These are phyloP conservation scores for Aspergillus alliaceus DNA, from an alignment of 2,329 filamentous ascomycete genomes.

Conservation along the genomic window DNA sequence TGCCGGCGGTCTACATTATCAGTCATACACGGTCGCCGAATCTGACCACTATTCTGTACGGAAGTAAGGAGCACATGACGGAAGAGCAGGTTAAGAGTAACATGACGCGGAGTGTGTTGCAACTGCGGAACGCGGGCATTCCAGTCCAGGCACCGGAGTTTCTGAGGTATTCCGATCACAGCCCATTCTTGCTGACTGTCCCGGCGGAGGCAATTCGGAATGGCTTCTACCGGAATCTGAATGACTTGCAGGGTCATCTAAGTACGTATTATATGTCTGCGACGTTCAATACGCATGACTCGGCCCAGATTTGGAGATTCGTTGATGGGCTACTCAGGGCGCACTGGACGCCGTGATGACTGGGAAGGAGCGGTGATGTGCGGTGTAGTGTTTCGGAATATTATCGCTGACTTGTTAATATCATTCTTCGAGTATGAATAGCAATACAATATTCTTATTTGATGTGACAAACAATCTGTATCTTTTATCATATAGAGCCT, in stretches of 20 bases:
- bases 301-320: slow-evolving; percentile 4
- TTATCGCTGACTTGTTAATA: too few species aligned
- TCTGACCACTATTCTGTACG: slow-evolving; percentile 2
- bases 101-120: slow-evolving; percentile 3
- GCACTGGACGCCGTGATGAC: background rate
- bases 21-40: background rate
- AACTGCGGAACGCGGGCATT: slow-evolving; percentile 2
- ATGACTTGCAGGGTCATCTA: slow-evolving; percentile 38
- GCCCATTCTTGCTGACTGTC: slow-evolving; percentile 31
- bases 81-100: slow-evolving; percentile 2
- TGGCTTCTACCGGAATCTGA: slow-evolving; percentile 39
- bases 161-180: slow-evolving; percentile 20
- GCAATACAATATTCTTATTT: too few species aligned
- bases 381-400: too few species aligned
- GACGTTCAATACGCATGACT: slow-evolving; percentile 10
- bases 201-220: slow-evolving; percentile 27
- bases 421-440: too few species aligned
- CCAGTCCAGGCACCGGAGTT: slow-evolving; percentile 9
- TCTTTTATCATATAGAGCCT: too few species aligned
- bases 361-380: too few species aligned
- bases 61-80: slow-evolving; percentile 1
- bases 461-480: too few species aligned
- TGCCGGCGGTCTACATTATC: slow-evolving; percentile 8
- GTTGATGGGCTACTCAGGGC: background rate
- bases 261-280: slow-evolving; percentile 43